A percentile compares a stretch with the other conserved stretches of the same genome.
Conservation (phyloP, 345 rosid species). For the Durio zibethinus region DNA sequence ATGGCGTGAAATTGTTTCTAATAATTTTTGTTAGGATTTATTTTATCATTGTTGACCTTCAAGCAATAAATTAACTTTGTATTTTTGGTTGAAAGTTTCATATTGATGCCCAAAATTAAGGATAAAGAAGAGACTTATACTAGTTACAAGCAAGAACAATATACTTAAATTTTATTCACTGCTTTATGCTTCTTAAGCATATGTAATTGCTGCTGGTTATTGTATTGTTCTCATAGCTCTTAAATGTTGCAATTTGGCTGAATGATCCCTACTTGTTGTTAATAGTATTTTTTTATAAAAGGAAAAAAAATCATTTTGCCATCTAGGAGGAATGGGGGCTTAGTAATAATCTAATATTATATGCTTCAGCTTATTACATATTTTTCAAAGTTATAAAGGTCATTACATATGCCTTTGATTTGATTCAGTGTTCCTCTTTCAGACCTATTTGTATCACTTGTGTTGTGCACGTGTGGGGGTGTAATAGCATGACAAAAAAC, state of each 20-base stretch:
- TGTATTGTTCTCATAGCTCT: background rate
- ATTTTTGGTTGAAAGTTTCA: background rate
- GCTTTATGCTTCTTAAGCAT: background rate
- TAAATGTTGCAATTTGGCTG: background rate
- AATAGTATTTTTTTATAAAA: background rate
- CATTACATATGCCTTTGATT: background rate
- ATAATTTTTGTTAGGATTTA: background rate
- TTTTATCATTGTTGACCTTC: background rate
- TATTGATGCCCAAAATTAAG: background rate
- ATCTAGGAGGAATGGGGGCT: background rate
- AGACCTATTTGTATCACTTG: background rate
- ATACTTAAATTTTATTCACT: background rate
- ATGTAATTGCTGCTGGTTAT: background rate
- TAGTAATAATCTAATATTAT: background rate
- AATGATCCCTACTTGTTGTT: background rate
- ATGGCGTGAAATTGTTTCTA: background rate
- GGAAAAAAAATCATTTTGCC: background rate
- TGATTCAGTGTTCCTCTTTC: background rate
- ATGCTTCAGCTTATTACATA: background rate
- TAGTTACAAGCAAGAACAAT: background rate
- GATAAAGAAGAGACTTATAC: background rate
- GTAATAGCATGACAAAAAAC: background rate
- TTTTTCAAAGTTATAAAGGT: background rate
- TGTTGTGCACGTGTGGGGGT: background rate
- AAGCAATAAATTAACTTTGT: background rate